phyloP scores from a whole-genome alignment of 2,329 filamentous ascomycete genomes.

The Aspergillus sp. region DNA sequence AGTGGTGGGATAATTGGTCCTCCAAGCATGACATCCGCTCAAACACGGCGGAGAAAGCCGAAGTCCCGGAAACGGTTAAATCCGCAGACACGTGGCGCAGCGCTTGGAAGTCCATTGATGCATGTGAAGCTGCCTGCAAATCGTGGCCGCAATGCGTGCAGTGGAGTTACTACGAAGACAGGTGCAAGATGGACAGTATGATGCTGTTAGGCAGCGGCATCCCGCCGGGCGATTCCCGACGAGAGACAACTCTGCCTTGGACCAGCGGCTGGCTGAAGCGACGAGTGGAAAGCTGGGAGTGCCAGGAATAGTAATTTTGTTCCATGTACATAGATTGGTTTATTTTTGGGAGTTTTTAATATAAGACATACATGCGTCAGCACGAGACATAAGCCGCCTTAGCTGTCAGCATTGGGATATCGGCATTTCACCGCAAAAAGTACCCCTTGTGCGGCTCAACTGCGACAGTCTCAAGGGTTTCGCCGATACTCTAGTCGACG shows the following conservation, averaged over 20 bases:
- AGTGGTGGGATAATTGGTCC: conserved; percentile 26
- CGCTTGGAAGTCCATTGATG: conserved; percentile 23
- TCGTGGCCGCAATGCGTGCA: conserved; percentile 25
- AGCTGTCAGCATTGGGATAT: too few relatives aligned
- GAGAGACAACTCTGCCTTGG: conserved; percentile 21
- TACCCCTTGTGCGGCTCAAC: too few relatives aligned
- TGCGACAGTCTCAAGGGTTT: too few relatives aligned
- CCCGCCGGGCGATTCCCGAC: conserved; percentile 18
- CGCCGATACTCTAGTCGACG: too few relatives aligned
- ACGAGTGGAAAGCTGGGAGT: not conserved
- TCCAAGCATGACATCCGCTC: conserved; percentile 22
- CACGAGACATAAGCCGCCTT: too few relatives aligned
- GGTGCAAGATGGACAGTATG: conserved; percentile 24
- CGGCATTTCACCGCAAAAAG: too few relatives aligned
- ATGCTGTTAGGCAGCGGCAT: conserved; percentile 22
- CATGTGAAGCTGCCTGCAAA: conserved; percentile 23
- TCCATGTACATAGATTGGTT: not conserved
- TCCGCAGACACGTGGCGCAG: conserved; percentile 15
- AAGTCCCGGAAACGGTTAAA: conserved; percentile 12
- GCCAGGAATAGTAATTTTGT: not conserved
- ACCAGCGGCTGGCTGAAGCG: conserved; percentile 23
- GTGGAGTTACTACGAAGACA: conserved; percentile 27
- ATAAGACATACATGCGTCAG: too few relatives aligned
- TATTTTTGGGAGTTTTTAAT: not conserved
- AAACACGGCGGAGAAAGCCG: conserved; percentile 11